A percentile compares a stretch with the other conserved stretches of the same genome.
These are phyloP conservation scores for Mycena venus DNA, from an alignment of 768 basidiomycete species.

Conservation along the genomic window DNA sequence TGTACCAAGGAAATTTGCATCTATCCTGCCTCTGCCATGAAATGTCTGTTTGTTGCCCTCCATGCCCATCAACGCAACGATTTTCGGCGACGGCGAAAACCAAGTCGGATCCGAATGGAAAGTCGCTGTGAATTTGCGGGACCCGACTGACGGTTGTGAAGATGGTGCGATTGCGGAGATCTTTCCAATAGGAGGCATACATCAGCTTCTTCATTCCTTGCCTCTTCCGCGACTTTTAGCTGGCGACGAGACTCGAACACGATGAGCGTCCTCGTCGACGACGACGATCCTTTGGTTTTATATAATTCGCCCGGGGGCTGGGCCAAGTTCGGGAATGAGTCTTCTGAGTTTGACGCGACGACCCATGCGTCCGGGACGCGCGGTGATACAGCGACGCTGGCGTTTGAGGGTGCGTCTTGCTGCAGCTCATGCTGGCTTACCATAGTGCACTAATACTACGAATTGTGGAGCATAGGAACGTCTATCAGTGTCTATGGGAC, in stretches of 20 bases:
- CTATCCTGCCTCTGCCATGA: not conserved
- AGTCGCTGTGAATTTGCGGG: no score
- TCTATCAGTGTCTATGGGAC: constrained; percentile 4
- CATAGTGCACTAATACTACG: not conserved
- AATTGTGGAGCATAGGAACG: not conserved
- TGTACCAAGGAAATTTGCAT: not conserved
- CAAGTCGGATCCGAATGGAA: no score
- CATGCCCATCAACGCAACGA: no score
- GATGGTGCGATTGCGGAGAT: no score
- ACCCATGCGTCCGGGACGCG: not conserved
- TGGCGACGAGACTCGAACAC: no score
- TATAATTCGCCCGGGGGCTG: not conserved
- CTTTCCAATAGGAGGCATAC: no score
- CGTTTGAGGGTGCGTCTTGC: constrained; percentile 6
- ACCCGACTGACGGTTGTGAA: no score
- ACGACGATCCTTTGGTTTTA: not conserved
- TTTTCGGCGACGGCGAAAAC: no score
- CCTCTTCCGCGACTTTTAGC: no score
- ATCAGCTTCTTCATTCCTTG: no score
- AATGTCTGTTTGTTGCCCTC: not conserved
- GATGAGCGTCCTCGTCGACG: constrained; percentile 14
- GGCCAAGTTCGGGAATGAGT: not conserved
- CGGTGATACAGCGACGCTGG: not conserved
- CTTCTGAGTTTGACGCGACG: not conserved
- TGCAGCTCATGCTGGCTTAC: not conserved